Conservation (phyloP, 306 rosid species). For the Inga oerstediana region DNA sequence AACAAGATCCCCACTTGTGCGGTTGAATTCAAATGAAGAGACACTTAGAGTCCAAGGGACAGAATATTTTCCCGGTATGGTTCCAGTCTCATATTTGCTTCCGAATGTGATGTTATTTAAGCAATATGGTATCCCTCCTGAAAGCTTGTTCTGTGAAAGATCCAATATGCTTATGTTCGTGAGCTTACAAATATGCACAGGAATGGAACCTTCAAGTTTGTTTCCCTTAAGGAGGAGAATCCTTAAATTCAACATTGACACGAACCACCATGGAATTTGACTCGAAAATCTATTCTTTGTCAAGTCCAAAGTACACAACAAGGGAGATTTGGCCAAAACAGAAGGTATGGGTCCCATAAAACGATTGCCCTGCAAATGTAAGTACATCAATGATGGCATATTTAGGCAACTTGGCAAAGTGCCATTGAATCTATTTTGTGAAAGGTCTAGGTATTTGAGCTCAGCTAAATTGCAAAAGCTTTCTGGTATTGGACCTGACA, state of each 20-base stretch:
- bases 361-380: neutral
- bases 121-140: neutral
- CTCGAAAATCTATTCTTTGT: slow-evolving; percentile 21
- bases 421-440: no score
- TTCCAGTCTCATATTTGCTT: neutral
- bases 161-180: slow-evolving; percentile 7
- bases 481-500: neutral
- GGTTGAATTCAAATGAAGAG: neutral
- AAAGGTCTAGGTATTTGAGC: no score
- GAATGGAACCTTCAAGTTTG: slow-evolving; percentile 23
- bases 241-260: neutral
- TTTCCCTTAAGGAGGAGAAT: neutral
- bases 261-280: slow-evolving; percentile 14
- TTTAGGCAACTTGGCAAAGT: no score
- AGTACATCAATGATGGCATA: no score
- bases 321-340: neutral
- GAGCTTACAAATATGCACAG: neutral
- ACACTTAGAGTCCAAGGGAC: neutral
- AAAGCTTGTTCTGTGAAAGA: slow-evolving; percentile 10
- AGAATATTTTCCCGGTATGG: neutral
- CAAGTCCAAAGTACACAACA: slow-evolving; percentile 14
- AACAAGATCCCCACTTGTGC: no score
- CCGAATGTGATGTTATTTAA: no score
- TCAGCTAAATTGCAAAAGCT: no score
- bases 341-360: neutral